These are phyloP conservation scores for Phaeophleospora eucalypticola DNA, from an alignment of 2,329 filamentous ascomycete species.

Conservation along the genomic window DNA sequence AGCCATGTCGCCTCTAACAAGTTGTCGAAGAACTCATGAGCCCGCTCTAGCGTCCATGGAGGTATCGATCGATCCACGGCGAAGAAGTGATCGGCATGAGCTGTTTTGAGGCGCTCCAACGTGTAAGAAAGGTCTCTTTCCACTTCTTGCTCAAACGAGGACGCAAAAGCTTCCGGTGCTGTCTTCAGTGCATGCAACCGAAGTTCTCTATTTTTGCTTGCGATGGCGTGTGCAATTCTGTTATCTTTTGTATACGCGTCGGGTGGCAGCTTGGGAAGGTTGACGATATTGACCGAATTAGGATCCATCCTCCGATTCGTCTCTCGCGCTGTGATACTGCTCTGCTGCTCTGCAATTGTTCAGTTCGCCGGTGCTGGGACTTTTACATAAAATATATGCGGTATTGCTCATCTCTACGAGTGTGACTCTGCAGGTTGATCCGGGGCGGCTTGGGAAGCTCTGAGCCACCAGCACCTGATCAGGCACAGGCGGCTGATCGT, in stretches of 20 bases:
- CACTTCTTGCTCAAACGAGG: conserved; percentile 28
- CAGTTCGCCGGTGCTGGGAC: background rate
- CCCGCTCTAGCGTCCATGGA: background rate
- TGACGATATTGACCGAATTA: conserved; percentile 3
- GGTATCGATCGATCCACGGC: conserved; percentile 9
- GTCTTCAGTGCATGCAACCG: conserved; percentile 26
- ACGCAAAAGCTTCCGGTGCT: conserved; percentile 30
- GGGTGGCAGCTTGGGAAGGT: conserved; percentile 13
- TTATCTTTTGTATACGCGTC: conserved; percentile 7
- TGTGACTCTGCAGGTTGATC: background rate
- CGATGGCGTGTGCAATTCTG: conserved; percentile 7
- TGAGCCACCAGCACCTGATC: conserved; percentile 1
- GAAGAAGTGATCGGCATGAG: conserved; percentile 26
- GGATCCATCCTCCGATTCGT: background rate
- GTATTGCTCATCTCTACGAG: background rate
- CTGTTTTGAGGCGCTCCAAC: conserved; percentile 24
- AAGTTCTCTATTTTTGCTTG: conserved; percentile 22
- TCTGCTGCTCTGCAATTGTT: background rate
- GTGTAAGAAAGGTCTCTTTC: conserved; percentile 18
- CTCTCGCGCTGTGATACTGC: background rate
- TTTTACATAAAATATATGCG: background rate
- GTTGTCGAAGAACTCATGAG: conserved; percentile 5
- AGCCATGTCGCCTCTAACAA: conserved; percentile 20
- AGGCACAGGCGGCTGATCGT: conserved; percentile 1
- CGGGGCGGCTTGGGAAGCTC: conserved; percentile 1